Conservation (phyloP, 805 yeast species). For the Candida nitratophila region DNA sequence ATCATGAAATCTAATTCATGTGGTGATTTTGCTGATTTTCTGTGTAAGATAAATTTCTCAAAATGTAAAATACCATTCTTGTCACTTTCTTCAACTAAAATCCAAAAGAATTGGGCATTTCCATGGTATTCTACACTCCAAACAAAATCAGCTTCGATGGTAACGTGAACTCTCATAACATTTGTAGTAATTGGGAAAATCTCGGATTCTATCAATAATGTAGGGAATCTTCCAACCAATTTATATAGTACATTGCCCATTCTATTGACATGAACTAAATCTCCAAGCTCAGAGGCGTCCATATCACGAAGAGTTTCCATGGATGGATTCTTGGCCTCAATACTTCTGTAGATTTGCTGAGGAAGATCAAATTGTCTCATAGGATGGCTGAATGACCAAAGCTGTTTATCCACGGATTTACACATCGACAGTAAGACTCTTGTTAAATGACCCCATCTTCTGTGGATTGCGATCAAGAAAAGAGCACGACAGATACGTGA, state of each 20-base stretch:
- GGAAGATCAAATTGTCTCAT: conserved; percentile 81
- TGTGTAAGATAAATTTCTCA: conserved; percentile 69
- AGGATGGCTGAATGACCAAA: conserved; percentile 93
- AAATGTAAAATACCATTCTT: conserved; percentile 68
- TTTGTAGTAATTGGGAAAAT: conserved; percentile 82
- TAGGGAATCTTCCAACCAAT: conserved; percentile 68
- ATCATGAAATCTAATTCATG: conserved; percentile 89
- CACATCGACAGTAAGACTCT: conserved; percentile 73
- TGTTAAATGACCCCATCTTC: conserved; percentile 87
- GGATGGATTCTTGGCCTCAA: conserved; percentile 57
- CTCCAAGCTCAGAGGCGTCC: conserved; percentile 75
- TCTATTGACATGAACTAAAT: conserved; percentile 72
- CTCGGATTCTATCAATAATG: conserved; percentile 65
- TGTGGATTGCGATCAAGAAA: conserved; percentile 75
- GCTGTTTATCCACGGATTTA: conserved; percentile 73
- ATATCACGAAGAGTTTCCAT: conserved; percentile 72
- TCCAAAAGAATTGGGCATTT: conserved; percentile 82
- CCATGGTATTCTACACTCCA: conserved; percentile 88
- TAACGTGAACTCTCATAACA: conserved; percentile 76
- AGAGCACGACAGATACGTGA: conserved; percentile 90
- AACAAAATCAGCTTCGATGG: conserved; percentile 64
- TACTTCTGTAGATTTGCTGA: conserved; percentile 49
- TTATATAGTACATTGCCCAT: conserved; percentile 62
- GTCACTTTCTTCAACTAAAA: conserved; percentile 83
- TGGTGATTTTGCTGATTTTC: conserved; percentile 40